A percentile compares a stretch with the other conserved stretches of the same genome.
Conservation (phyloP, 108 stramenopile species). For the Discostella pseudostelligera region DNA sequence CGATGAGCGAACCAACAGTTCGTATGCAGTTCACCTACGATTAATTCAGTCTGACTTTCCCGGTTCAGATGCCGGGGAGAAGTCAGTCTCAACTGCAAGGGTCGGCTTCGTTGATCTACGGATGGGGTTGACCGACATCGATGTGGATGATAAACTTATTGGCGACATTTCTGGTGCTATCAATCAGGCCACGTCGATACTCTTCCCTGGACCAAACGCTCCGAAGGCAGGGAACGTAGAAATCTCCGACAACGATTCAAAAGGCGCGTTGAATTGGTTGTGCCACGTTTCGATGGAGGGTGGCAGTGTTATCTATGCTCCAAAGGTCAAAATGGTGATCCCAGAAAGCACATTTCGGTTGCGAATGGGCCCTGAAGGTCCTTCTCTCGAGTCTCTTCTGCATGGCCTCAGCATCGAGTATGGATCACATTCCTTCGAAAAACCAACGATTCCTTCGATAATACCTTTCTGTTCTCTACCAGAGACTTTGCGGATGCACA, state of each 20-base stretch:
- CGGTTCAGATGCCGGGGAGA: conserved; percentile 29
- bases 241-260: conserved; percentile 14
- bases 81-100: conserved; percentile 46
- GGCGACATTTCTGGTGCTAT: conserved; percentile 16
- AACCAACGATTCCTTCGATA: conserved; percentile 38
- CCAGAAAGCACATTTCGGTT: conserved; percentile 54
- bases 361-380: conserved; percentile 52
- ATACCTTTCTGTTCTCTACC: conserved; percentile 53
- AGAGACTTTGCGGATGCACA: conserved; percentile 64
- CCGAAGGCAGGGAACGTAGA: conserved; percentile 1
- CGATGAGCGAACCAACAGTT: conserved; percentile 10
- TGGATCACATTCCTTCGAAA: conserved; percentile 28
- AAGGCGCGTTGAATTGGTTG: conserved; percentile 42
- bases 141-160: conserved; percentile 16
- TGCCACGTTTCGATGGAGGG: conserved; percentile 34
- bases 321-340: conserved; percentile 47
- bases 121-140: conserved; percentile 17
- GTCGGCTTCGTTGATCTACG: conserved; percentile 28
- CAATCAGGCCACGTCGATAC: conserved; percentile 15
- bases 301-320: conserved; percentile 44
- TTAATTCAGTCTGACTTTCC: conserved; percentile 37
- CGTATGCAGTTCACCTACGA: conserved; percentile 25
- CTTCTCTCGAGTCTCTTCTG: conserved; percentile 62
- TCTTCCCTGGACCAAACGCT: conserved; percentile 8
- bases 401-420: conserved; percentile 54